phyloP scores from a whole-genome alignment of 345 rosid species.

The Microcos paniculata region DNA sequence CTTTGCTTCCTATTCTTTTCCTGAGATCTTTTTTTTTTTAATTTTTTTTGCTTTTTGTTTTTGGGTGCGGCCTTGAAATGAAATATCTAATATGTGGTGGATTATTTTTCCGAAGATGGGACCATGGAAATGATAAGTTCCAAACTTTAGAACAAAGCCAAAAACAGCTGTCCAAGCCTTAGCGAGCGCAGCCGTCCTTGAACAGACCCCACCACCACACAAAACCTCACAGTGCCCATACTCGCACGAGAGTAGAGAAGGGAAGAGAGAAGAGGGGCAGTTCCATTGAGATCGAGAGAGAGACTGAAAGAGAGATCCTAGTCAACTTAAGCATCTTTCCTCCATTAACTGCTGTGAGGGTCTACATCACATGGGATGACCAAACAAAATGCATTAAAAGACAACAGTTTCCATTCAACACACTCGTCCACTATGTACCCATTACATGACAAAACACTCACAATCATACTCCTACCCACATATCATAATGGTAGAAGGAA shows the following conservation, averaged over 20 bases:
- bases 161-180: neutral
- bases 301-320: neutral
- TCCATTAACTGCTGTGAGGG: constrained; percentile 10
- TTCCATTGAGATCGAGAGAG: too few relatives aligned
- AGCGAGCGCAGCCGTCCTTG: constrained; percentile 21
- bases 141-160: constrained; percentile 18
- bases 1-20: too few relatives aligned
- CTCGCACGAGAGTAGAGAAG: too few relatives aligned
- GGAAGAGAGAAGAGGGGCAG: too few relatives aligned
- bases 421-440: constrained; percentile 15
- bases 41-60: neutral
- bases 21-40: neutral
- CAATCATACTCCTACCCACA: constrained; percentile 20
- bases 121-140: constrained; percentile 33
- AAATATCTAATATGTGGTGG: neutral
- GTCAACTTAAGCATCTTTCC: constrained; percentile 20
- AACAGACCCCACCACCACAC: constrained; percentile 17
- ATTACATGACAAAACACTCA: constrained; percentile 24
- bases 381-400: constrained; percentile 14
- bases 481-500: neutral
- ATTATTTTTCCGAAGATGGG: neutral
- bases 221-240: neutral
- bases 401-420: constrained; percentile 19
- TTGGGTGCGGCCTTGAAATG: neutral
- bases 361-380: constrained; percentile 16